phyloP scores from a whole-genome alignment of 208 protist genomes.

The Leishmania guyanensis region DNA sequence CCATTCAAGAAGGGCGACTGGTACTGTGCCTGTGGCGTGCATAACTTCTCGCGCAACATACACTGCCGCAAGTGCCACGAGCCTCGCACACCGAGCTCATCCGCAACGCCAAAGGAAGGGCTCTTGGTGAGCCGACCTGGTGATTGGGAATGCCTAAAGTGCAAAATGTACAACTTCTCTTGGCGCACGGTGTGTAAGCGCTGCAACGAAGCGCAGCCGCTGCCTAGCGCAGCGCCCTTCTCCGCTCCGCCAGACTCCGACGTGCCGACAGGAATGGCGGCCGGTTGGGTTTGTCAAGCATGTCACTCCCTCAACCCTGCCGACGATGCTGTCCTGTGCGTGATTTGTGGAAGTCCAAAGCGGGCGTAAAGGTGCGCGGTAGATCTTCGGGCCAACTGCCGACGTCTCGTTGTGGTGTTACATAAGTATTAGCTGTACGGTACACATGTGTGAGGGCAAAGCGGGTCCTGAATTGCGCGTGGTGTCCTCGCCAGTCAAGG shows the following conservation, averaged over 20 bases:
- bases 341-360: constrained; percentile 23
- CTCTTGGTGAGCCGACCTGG: not conserved
- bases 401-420: not conserved
- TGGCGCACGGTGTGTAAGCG: constrained; percentile 32
- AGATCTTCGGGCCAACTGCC: not conserved
- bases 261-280: not conserved
- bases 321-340: constrained; percentile 4
- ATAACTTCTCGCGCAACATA: constrained; percentile 69
- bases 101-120: not conserved
- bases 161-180: constrained; percentile 38
- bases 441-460: no score
- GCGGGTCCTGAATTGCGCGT: not conserved
- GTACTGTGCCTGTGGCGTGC: constrained; percentile 68
- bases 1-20: constrained; percentile 55
- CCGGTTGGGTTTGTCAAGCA: constrained; percentile 26
- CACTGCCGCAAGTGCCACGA: constrained; percentile 42
- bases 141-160: constrained; percentile 37
- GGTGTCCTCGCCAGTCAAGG: not conserved
- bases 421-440: not conserved
- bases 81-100: not conserved
- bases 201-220: constrained; percentile 14
- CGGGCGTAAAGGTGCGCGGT: not conserved
- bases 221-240: not conserved
- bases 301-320: constrained; percentile 35
- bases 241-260: not conserved